Percentiles rank a stretch among this genome's conserved stretches.
phyloP scores from a whole-genome alignment of 768 basidiomycete species.

The Tylopilus balloui region DNA sequence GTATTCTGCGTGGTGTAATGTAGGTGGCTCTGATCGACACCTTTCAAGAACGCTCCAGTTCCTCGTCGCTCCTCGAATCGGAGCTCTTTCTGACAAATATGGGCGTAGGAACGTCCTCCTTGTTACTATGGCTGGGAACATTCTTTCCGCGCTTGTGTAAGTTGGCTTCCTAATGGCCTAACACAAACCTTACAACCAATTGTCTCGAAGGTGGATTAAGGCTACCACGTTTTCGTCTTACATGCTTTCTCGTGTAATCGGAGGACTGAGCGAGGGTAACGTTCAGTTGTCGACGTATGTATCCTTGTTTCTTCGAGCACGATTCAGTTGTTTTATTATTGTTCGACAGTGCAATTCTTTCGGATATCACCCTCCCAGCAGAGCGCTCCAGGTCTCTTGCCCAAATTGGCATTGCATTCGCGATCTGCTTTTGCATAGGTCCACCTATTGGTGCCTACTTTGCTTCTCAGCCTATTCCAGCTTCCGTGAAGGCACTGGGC shows the following conservation, averaged over 20 bases:
- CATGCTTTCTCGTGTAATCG: slow-evolving; percentile 84
- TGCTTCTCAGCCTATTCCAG: slow-evolving; percentile 76
- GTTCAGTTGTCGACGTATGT: slow-evolving; percentile 92
- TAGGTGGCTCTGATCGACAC: slow-evolving; percentile 28
- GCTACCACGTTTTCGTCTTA: slow-evolving; percentile 90
- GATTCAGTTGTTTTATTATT: neutral
- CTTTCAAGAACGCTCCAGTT: slow-evolving; percentile 72
- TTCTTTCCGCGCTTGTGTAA: slow-evolving; percentile 82
- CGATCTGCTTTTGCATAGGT: slow-evolving; percentile 88
- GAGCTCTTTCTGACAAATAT: slow-evolving; percentile 81
- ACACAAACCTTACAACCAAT: neutral
- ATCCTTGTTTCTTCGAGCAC: neutral
- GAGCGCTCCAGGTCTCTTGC: slow-evolving; percentile 85
- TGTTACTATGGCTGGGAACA: slow-evolving; percentile 88
- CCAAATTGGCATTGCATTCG: slow-evolving; percentile 93
- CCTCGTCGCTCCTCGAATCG: slow-evolving; percentile 77
- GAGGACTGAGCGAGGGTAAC: slow-evolving; percentile 94
- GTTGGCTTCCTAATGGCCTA: slow-evolving; percentile 24
- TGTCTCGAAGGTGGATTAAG: slow-evolving; percentile 67
- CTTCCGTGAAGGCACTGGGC: slow-evolving; percentile 50
- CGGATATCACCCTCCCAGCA: slow-evolving; percentile 78
- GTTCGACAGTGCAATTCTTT: slow-evolving; percentile 74
- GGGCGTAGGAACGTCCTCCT: slow-evolving; percentile 84
- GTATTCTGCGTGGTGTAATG: slow-evolving; percentile 37
- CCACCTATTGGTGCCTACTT: slow-evolving; percentile 97